Base-by-base conservation (phyloP, 768 basidiomycete genomes). In the Brasilioporus rufonigricans region DNA sequence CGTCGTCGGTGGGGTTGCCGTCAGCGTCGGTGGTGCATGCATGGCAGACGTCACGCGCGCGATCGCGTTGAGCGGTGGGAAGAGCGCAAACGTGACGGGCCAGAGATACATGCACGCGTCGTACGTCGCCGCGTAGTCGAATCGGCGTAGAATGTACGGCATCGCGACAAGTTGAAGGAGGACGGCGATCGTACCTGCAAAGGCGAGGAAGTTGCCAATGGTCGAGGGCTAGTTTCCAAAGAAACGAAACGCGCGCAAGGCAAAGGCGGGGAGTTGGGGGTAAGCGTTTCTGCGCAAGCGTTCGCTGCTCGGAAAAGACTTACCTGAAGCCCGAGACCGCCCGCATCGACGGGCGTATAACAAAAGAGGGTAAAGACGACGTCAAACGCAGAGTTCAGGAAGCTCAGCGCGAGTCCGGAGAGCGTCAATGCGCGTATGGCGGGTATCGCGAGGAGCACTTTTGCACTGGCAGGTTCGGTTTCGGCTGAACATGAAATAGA, bases 301-400 rank as follows among this genome's bases (percentile, higher is more conserved):
- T 4, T 29, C 18, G 36, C 32, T 9, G 18, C 14, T 3, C 18
- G 36, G n/a, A 16, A 18, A n/a, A 38, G 5, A n/a, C 45, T 33
- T 23, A 84, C 85, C 31, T 78, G 71, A 59, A 85, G 80, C 4
- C 73, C 73, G 9, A 86, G 70, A 10, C 85, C 84, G 11, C 85
- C 85, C 0, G 71, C 60, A 23, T 72, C 57, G 21, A 85, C 66
- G 11, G 82, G 73, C 4, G 84, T 79, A 62, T 83, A 86, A 56
- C 80, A 83, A 61, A 81, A 84, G 11, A 86, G 74, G 5, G 83
- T 80, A 61, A 86, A 85, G 6, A 84, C 77, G 5, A 82, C 80
- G 48, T 85, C 83, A 56, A 83, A 87, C 1, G 77, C 76, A 1
- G 79, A 80, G 10, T 74, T 72, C 56, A 79, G 71, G 70, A 84